A percentile compares a stretch with the other conserved stretches of the same genome.
Conservation (phyloP, 2,329 filamentous ascomycete species). For the Verruconis gallopava region DNA sequence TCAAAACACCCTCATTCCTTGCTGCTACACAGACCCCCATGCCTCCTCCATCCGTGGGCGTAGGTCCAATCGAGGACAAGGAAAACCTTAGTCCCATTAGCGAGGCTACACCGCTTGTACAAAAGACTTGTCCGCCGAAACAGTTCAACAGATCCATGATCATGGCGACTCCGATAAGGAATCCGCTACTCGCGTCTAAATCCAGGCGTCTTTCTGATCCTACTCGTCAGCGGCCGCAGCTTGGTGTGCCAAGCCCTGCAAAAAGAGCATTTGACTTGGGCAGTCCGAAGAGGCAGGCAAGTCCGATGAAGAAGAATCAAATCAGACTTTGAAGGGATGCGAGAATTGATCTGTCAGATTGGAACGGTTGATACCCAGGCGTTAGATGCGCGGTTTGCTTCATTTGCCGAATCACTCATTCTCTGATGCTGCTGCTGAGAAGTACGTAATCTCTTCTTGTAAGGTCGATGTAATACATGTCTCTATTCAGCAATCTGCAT, state of each 20-base stretch:
- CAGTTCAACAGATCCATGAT: constrained; percentile 17
- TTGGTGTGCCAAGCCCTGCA: not conserved
- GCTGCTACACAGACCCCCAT: constrained; percentile 1
- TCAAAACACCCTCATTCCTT: constrained; percentile 6
- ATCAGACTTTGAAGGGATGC: too few relatives aligned
- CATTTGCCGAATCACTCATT: too few relatives aligned
- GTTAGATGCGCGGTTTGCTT: too few relatives aligned
- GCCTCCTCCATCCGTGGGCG: constrained; percentile 2
- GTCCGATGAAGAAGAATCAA: not conserved
- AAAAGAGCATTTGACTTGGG: not conserved
- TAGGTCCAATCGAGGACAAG: constrained; percentile 7
- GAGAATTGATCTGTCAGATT: too few relatives aligned
- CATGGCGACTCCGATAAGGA: constrained; percentile 13
- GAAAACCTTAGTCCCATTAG: constrained; percentile 9
- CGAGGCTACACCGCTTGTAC: constrained; percentile 28
- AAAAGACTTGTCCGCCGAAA: constrained; percentile 43
- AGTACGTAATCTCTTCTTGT: too few relatives aligned
- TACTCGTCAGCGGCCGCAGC: constrained; percentile 1
- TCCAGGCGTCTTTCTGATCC: constrained; percentile 10
- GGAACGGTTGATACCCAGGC: too few relatives aligned
- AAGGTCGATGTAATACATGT: too few relatives aligned
- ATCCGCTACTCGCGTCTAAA: constrained; percentile 16
- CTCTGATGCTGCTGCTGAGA: too few relatives aligned
- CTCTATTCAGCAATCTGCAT: too few relatives aligned
- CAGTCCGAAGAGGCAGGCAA: not conserved